Percentiles rank a stretch among this genome's conserved stretches.
phyloP scores from a whole-genome alignment of 23 red algal genomes.

The Gracilaria domingensis region DNA sequence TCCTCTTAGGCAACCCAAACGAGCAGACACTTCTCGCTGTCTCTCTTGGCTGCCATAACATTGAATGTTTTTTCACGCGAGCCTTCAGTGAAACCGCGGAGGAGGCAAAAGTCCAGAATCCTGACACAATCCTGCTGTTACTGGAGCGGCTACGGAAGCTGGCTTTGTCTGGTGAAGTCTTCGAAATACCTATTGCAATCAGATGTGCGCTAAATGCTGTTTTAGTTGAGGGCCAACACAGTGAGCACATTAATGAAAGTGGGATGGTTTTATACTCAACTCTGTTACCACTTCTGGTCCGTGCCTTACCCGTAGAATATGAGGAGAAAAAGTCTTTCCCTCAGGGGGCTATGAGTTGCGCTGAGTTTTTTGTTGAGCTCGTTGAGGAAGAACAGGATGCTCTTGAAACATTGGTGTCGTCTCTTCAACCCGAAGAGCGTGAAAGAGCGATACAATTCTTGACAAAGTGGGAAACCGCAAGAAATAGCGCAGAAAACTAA shows the following conservation, averaged over 20 bases:
- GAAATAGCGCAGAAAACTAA: background rate
- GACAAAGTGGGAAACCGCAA: background rate
- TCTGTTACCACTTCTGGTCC: conserved; percentile 19
- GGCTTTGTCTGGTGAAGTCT: conserved; percentile 19
- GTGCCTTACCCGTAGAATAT: conserved; percentile 18
- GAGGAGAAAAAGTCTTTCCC: conserved; percentile 1
- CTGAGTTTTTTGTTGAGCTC: conserved; percentile 42
- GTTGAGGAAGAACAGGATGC: conserved; percentile 16
- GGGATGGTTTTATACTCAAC: conserved; percentile 59
- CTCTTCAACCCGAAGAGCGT: conserved; percentile 38
- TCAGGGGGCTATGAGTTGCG: background rate
- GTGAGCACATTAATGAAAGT: conserved; percentile 33
- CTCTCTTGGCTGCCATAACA: conserved; percentile 45
- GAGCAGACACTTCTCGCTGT: conserved; percentile 5
- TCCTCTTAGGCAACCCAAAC: background rate
- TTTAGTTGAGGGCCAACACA: conserved; percentile 2
- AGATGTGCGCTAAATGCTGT: conserved; percentile 36
- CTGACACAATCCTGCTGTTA: background rate
- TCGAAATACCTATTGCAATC: conserved; percentile 41
- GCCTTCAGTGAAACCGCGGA: background rate
- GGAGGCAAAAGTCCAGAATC: background rate
- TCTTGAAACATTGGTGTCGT: conserved; percentile 49
- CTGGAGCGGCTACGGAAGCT: conserved; percentile 7
- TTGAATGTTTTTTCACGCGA: conserved; percentile 15
- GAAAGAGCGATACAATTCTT: background rate